These are phyloP conservation scores for Saccharomyces pastorianus DNA, from an alignment of 1,139 yeast genomes.

Conservation along the genomic window DNA sequence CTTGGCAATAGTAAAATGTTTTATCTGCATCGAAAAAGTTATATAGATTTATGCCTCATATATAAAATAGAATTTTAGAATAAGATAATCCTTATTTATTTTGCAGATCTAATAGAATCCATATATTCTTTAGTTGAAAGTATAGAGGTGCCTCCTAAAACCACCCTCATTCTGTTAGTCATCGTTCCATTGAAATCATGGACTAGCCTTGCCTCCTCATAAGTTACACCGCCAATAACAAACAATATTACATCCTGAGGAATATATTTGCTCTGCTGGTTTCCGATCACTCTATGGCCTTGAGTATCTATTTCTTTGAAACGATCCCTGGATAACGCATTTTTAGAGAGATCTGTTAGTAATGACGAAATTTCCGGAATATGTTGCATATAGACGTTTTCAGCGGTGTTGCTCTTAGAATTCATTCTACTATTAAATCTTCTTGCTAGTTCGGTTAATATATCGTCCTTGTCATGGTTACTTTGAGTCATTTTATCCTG, in stretches of 20 bases:
- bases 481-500: slow-evolving; percentile 2
- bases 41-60: neutral
- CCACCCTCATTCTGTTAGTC: slow-evolving; percentile 44
- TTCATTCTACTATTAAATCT: slow-evolving; percentile 26
- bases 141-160: slow-evolving; percentile 73
- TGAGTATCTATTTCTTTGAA: slow-evolving; percentile 36
- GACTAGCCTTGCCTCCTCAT: slow-evolving; percentile 80
- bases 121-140: slow-evolving; percentile 55
- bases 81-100: neutral
- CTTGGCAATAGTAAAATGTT: no score
- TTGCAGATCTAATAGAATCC: slow-evolving; percentile 16
- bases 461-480: slow-evolving; percentile 18
- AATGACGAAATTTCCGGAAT: slow-evolving; percentile 60
- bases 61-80: neutral
- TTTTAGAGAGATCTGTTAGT: slow-evolving; percentile 42
- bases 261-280: slow-evolving; percentile 26
- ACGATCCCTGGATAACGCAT: slow-evolving; percentile 40
- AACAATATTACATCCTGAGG: slow-evolving; percentile 76
- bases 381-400: slow-evolving; percentile 63
- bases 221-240: slow-evolving; percentile 85
- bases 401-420: slow-evolving; percentile 27
- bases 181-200: slow-evolving; percentile 54
- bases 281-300: neutral
- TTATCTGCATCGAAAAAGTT: neutral
- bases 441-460: slow-evolving; percentile 29